Conservation (phyloP, 106 monocot species). For the Allium sativum region DNA sequence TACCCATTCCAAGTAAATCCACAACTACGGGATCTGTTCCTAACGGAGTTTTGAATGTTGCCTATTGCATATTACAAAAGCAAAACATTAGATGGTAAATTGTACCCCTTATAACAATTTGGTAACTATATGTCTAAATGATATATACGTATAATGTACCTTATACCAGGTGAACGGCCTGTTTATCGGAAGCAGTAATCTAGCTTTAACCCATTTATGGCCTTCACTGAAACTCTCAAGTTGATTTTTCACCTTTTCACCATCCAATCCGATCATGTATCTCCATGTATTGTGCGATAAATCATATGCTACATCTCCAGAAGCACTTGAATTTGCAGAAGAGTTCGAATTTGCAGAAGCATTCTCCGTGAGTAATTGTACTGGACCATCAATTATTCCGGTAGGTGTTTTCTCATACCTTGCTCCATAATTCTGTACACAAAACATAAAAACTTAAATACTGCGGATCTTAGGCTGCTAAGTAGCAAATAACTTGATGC, state of each 20-base stretch:
- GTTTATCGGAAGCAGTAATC: background rate
- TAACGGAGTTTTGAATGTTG: conserved; percentile 45
- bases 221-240: background rate
- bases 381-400: background rate
- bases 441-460: background rate
- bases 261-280: background rate
- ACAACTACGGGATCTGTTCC: conserved; percentile 35
- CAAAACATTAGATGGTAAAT: background rate
- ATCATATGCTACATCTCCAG: background rate
- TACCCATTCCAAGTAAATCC: conserved; percentile 36
- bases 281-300: background rate
- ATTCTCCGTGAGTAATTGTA: background rate
- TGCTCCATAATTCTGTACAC: background rate
- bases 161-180: background rate
- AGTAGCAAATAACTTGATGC: too few species aligned
- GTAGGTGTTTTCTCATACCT: background rate
- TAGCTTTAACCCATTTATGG: background rate
- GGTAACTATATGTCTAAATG: background rate
- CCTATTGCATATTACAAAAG: conserved; percentile 10
- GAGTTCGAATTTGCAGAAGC: too few species aligned
- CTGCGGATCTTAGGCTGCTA: background rate
- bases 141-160: background rate
- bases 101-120: background rate
- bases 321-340: too few species aligned
- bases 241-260: background rate